Conservation (phyloP, 2,329 filamentous ascomycete genomes). For the Ophiostoma australiae region DNA sequence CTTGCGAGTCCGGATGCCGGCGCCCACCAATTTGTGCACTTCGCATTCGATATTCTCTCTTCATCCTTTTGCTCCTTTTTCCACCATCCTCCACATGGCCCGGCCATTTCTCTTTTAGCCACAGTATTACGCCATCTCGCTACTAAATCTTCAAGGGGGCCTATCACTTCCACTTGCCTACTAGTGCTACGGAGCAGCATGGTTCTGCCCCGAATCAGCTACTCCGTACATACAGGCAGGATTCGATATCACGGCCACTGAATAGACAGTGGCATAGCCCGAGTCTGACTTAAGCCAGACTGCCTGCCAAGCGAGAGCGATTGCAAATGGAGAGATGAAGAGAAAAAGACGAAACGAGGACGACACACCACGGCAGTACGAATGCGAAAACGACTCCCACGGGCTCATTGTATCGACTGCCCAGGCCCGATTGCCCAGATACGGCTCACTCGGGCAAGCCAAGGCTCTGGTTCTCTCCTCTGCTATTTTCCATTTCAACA, state of each 20-base stretch:
- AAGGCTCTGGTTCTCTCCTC: background rate
- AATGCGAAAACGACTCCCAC: background rate
- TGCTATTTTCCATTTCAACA: background rate
- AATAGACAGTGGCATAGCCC: background rate
- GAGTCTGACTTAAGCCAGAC: background rate
- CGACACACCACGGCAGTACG: too few relatives aligned
- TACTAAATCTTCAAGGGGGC: background rate
- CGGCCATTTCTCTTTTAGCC: conserved; percentile 6
- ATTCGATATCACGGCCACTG: background rate
- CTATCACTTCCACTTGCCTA: background rate
- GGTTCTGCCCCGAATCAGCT: background rate
- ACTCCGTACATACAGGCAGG: background rate
- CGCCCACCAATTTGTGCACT: background rate
- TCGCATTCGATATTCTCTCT: background rate
- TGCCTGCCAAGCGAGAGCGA: background rate
- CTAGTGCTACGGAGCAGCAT: background rate
- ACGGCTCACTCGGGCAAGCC: background rate
- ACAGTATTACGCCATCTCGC: conserved; percentile 6
- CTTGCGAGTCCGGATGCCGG: background rate
- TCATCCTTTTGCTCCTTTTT: background rate
- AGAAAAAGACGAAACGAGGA: background rate
- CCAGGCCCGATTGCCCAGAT: background rate
- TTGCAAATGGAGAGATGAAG: background rate
- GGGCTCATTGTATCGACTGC: background rate
- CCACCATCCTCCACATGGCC: background rate